Conservation (phyloP, 169 alveolate species). For the Plasmodium vinckei region DNA sequence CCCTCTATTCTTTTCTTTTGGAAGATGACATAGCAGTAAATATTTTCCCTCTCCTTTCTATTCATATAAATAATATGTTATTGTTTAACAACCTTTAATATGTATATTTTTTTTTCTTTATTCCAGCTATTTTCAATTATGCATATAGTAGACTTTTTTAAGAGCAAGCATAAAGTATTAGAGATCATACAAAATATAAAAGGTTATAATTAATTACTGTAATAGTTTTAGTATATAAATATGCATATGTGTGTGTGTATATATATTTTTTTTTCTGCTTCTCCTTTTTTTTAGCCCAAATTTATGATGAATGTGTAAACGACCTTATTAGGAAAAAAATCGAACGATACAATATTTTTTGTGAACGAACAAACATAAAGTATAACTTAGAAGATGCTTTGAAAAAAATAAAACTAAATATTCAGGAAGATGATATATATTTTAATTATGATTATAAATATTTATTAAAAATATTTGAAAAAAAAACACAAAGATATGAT, state of each 20-base stretch:
- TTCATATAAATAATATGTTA: neutral
- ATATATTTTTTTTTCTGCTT: neutral
- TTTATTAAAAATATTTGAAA: constrained; percentile 24
- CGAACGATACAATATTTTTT: constrained; percentile 33
- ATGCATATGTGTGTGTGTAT: neutral
- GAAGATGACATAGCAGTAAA: constrained; percentile 31
- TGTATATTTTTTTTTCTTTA: neutral
- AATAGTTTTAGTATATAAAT: neutral
- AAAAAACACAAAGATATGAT: neutral
- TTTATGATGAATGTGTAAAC: constrained; percentile 57
- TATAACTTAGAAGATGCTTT: constrained; percentile 27
- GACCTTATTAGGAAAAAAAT: constrained; percentile 45
- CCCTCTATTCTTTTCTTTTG: constrained; percentile 47
- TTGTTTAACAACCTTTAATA: neutral
- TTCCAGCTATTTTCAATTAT: constrained; percentile 52
- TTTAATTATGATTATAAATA: constrained; percentile 40
- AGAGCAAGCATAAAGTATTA: constrained; percentile 30
- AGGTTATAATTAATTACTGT: neutral
- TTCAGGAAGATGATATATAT: constrained; percentile 34
- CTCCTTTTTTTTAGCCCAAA: constrained; percentile 1
- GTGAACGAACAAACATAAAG: constrained; percentile 20
- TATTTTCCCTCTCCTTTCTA: neutral
- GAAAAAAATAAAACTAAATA: constrained; percentile 11
- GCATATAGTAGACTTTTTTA: constrained; percentile 58
- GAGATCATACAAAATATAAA: constrained; percentile 20